phyloP scores from a whole-genome alignment of 345 rosid species.

The Lepidium africanum region DNA sequence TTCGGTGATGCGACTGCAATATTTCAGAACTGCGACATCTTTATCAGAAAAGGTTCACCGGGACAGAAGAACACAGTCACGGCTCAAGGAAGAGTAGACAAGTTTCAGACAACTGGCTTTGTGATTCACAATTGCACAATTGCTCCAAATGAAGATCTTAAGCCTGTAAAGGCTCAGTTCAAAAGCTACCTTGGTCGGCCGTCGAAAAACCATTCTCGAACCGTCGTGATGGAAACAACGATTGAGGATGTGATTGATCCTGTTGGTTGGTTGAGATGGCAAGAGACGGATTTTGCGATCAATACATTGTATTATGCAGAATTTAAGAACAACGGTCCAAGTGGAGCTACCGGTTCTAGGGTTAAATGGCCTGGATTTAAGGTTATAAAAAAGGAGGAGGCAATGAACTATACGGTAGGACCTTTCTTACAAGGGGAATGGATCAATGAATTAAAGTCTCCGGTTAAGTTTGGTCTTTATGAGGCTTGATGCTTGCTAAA shows the following conservation, averaged over 20 bases:
- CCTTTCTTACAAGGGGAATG: slow-evolving; percentile 58
- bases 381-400: slow-evolving; percentile 37
- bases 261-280: slow-evolving; percentile 64
- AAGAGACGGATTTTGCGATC: slow-evolving; percentile 40
- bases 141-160: slow-evolving; percentile 36
- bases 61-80: slow-evolving; percentile 57
- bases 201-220: slow-evolving; percentile 61
- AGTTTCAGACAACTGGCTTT: slow-evolving; percentile 57
- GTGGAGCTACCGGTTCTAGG: slow-evolving; percentile 37
- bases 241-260: slow-evolving; percentile 65
- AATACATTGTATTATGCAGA: slow-evolving; percentile 59
- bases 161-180: slow-evolving; percentile 29
- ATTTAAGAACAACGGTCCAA: slow-evolving; percentile 56
- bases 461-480: slow-evolving; percentile 41
- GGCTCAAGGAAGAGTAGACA: slow-evolving; percentile 59
- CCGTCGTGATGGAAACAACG: slow-evolving; percentile 62
- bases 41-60: slow-evolving; percentile 44
- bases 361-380: slow-evolving; percentile 76
- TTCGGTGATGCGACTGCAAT: slow-evolving; percentile 79
- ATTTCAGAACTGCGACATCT: slow-evolving; percentile 67
- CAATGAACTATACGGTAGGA: slow-evolving; percentile 49
- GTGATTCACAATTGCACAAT: slow-evolving; percentile 68
- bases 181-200: slow-evolving; percentile 79
- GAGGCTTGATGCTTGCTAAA: slow-evolving; percentile 14
- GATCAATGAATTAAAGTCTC: slow-evolving; percentile 30